A percentile compares a stretch with the other conserved stretches of the same genome.
These are phyloP conservation scores for Delonix regia DNA, from an alignment of 306 rosid genomes.

Conservation along the genomic window DNA sequence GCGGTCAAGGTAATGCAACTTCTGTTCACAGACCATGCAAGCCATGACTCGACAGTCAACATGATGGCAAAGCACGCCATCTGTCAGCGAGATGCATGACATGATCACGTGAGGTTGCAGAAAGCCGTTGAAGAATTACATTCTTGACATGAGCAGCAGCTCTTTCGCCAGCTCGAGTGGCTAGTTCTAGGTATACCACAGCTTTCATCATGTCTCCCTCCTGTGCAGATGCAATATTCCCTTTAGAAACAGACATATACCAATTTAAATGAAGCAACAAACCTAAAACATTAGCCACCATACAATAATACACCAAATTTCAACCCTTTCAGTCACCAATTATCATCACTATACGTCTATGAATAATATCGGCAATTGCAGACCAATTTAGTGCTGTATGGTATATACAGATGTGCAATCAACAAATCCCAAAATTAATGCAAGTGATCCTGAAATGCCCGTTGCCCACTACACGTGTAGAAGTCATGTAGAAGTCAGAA, in stretches of 20 bases:
- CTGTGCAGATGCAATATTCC: slow-evolving; percentile 48
- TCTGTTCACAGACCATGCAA: slow-evolving; percentile 3
- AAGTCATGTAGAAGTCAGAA: slow-evolving; percentile 10
- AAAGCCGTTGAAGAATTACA: slow-evolving; percentile 64
- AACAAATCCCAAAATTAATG: background rate
- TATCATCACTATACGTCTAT: slow-evolving; percentile 31
- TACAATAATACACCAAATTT: background rate
- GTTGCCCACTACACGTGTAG: background rate
- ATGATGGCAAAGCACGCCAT: slow-evolving; percentile 72
- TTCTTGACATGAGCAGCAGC: slow-evolving; percentile 73
- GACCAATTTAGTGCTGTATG: background rate
- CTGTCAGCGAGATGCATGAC: slow-evolving; percentile 63
- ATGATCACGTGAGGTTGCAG: slow-evolving; percentile 59
- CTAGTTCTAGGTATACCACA: slow-evolving; percentile 88
- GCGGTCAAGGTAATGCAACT: background rate
- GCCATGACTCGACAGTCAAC: slow-evolving; percentile 34
- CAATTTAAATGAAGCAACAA: background rate
- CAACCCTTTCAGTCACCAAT: background rate
- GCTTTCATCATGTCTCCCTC: slow-evolving; percentile 83
- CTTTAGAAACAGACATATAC: slow-evolving; percentile 21
- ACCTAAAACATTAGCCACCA: background rate
- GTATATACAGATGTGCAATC: slow-evolving; percentile 2
- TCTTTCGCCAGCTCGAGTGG: slow-evolving; percentile 73
- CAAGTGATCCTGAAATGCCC: background rate
- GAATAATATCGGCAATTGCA: slow-evolving; percentile 19